Base-by-base conservation (phyloP, 495 filamentous ascomycete species). In the Aspergillus nidulans region DNA sequence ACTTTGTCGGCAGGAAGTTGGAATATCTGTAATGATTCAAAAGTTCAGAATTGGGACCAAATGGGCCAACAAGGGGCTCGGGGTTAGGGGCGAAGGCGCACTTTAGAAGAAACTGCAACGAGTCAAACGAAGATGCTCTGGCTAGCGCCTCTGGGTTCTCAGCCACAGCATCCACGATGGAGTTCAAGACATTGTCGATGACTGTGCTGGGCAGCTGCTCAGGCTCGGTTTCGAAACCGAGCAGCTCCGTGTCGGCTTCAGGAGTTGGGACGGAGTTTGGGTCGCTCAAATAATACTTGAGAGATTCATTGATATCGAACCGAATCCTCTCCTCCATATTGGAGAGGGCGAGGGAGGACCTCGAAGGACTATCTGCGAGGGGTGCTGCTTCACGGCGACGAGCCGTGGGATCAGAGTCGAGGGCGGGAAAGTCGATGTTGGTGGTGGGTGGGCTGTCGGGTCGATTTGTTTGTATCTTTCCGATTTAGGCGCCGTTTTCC, bases 101-200 rank as follows among this genome's bases (percentile, higher is more conserved):
- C 94, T 98, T 98, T 73, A 99, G 78, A 34, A 99, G 75, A 65
- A 96, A 95, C 64, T 97, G 92, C 49, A 99, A 72, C 36, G 92
- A 92, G 74, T 99, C 95, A 70, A 97, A 90, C 52, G 83, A 79
- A 9, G 83, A 83, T 59, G 85, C 80, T 69, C 83, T 85, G 39
- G 82, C 84, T 47, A 99, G 85, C 50, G 87, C 87, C 63, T 96
- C 94, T 24, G 92, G 91, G 63, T 87, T 92, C 61, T 90, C 90
- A 18, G 94, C 92, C 15, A 99, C 84, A 0, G 89, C 86, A 73
- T 99, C 95, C 47, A 96, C 86, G 52, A 99, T 96, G 10, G 89
- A 86, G 63, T 99, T 95, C 57, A 97, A 74, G 6, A 91, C 84
- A 61, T 77, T 81, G 70, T 95, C 96, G 63, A 97, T 82, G 49